phyloP scores from a whole-genome alignment of 2,329 filamentous ascomycete genomes.

The Cytospora schulzeri region DNA sequence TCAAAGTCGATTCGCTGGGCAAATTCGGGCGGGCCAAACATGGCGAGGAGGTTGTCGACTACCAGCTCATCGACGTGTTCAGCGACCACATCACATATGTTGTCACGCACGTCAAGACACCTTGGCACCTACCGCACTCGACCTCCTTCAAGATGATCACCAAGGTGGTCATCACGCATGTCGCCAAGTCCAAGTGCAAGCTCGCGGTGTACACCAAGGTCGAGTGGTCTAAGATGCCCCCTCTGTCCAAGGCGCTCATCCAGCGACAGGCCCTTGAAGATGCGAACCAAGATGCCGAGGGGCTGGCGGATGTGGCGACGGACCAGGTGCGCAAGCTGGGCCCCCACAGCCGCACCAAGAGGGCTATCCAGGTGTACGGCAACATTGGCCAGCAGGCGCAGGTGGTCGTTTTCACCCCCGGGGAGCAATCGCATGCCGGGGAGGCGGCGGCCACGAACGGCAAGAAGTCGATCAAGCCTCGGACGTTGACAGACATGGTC shows the following conservation, averaged over 20 bases:
- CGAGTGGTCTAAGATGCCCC: conserved; percentile 76
- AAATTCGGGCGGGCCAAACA: conserved; percentile 64
- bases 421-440: conserved; percentile 38
- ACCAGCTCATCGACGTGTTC: conserved; percentile 82
- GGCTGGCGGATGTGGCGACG: conserved; percentile 73
- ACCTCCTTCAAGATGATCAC: conserved; percentile 79
- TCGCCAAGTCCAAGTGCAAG: conserved; percentile 90
- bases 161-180: conserved; percentile 92
- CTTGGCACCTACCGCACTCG: conserved; percentile 85
- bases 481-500: conserved; percentile 68
- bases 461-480: conserved; percentile 59
- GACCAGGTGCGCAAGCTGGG: conserved; percentile 78
- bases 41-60: conserved; percentile 66
- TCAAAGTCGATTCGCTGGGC: conserved; percentile 70
- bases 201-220: conserved; percentile 84
- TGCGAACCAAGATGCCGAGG: conserved; percentile 69
- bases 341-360: conserved; percentile 71
- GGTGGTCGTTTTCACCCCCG: conserved; percentile 61
- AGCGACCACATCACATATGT: conserved; percentile 74
- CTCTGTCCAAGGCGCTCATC: conserved; percentile 62
- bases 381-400: conserved; percentile 70
- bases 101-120: conserved; percentile 62
- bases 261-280: conserved; percentile 76
- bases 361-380: conserved; percentile 79
- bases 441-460: conserved; percentile 43